Conservation (phyloP, 2,329 filamentous ascomycete genomes). For the Pseudogymnoascus sp. region DNA sequence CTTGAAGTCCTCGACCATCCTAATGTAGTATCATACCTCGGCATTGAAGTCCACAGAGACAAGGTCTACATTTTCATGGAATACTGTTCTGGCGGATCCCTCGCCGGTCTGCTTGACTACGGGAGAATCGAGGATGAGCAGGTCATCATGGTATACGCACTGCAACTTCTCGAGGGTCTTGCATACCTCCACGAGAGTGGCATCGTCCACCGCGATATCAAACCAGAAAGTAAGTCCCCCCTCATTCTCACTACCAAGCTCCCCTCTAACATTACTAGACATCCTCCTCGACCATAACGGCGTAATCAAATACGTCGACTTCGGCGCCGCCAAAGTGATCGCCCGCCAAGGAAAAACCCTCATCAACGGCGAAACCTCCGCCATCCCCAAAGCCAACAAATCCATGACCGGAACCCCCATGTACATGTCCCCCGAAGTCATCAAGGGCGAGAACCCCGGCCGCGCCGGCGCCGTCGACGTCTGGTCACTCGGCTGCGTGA, state of each 20-base stretch:
- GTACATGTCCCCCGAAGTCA: conserved; percentile 99
- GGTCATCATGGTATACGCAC: conserved; percentile 91
- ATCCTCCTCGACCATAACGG: conserved; percentile 95
- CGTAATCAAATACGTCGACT: conserved; percentile 98
- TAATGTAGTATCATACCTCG: conserved; percentile 95
- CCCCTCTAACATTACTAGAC: conserved; percentile 42
- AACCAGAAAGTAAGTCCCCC: conserved; percentile 75
- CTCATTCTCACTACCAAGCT: background rate
- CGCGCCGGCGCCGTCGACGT: conserved; percentile 85
- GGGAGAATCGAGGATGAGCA: conserved; percentile 97
- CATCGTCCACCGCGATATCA: conserved; percentile 95
- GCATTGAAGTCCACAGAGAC: conserved; percentile 95
- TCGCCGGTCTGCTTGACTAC: conserved; percentile 84
- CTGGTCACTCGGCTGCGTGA: conserved; percentile 94
- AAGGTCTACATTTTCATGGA: conserved; percentile 99
- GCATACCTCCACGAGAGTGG: conserved; percentile 86
- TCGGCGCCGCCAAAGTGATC: conserved; percentile 94
- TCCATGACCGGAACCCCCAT: conserved; percentile 98
- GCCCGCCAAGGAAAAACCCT: conserved; percentile 87
- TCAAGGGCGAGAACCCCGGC: conserved; percentile 76
- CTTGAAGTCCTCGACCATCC: conserved; percentile 93
- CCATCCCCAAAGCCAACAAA: conserved; percentile 58
- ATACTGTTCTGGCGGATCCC: conserved; percentile 90
- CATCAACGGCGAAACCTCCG: conserved; percentile 52
- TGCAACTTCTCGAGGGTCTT: conserved; percentile 89